Base-by-base conservation (phyloP, 148 eudicot genomes). In the Nepenthes gracilis region DNA sequence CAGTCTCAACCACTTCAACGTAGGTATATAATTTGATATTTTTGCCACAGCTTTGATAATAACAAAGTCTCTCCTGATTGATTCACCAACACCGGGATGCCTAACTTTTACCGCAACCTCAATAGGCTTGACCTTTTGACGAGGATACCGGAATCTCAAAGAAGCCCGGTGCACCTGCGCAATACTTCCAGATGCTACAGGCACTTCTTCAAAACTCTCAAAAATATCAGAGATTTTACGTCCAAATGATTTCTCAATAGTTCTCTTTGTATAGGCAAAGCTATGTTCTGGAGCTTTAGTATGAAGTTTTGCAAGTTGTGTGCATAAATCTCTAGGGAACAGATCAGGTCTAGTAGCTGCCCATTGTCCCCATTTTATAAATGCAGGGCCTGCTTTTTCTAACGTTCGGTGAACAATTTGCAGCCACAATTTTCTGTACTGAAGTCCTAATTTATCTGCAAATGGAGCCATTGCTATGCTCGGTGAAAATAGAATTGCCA, bases 311-410 rank as follows among this genome's bases (percentile, higher is more conserved):
- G 96, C 51, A 15, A 93, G 83, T 69, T 88, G 91, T 4, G 74
- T 33, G 64, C 98, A 93, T 61, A 93, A 70, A 67, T 93, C 98
- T 57, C 61, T 74, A 5, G 96, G 91, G 56, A 93, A 93, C 36
- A 93, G 73, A 76, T 93, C 98, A 5, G 98, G 98, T n/a, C 98
- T 78, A 57, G 98, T 85, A 58, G 96, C 96, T 35, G 98, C 98
- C 98, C 98, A 93, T 51, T 93, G 98, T 33, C 98, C 98, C 98
- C 98, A 93, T 66, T 93, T 93, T 62, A 93, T 93, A 68, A 93
- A 93, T 13, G 98, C 98, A 15, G 98, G 98, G 14, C 98, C 98
- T 12, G 96, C 98, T 74, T 34, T 77, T 68, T 93, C 98, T 2
- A 93, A 82, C 36, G 95, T 85, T 34, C 68, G 85, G 70, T 67